Evolutionary conservation across 345 rosid genomes (phyloP).

Genomic region (Gossypium australe): DNA sequence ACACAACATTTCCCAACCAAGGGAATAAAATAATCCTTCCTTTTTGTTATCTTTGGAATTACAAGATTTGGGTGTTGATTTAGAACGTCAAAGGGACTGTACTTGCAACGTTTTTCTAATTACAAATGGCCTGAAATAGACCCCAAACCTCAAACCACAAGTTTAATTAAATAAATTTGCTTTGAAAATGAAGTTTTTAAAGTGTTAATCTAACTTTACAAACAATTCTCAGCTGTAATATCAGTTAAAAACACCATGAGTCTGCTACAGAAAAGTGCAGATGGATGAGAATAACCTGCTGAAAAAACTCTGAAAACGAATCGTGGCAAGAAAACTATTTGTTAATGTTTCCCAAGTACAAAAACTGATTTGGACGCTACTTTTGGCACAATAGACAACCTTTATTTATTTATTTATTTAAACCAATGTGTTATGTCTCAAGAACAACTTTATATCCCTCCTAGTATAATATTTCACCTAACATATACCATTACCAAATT

Average conservation of each 20-base stretch:
- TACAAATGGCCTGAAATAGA: too few relatives aligned
- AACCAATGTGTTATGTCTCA: too few relatives aligned
- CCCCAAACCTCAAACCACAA: background rate
- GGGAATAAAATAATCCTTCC: background rate
- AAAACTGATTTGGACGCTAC: too few relatives aligned
- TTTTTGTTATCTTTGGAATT: background rate
- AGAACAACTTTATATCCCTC: background rate
- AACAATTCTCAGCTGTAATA: background rate
- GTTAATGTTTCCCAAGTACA: background rate
- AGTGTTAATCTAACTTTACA: background rate
- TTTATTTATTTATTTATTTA: background rate
- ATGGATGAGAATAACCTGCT: background rate
- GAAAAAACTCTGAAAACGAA: background rate
- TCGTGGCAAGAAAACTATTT: background rate
- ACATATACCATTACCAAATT: slow-evolving; percentile 5
- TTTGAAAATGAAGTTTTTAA: background rate
- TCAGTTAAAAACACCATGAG: background rate
- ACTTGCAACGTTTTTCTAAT: too few relatives aligned
- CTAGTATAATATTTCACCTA: slow-evolving; percentile 6
- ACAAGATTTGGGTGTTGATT: background rate
- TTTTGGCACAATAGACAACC: background rate
- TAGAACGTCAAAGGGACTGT: background rate
- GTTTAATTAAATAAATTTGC: background rate
- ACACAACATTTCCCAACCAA: background rate
- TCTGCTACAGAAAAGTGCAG: background rate